Evolutionary conservation across 768 basidiomycete species (phyloP).

Genomic region (Amanita subjunquillea): DNA sequence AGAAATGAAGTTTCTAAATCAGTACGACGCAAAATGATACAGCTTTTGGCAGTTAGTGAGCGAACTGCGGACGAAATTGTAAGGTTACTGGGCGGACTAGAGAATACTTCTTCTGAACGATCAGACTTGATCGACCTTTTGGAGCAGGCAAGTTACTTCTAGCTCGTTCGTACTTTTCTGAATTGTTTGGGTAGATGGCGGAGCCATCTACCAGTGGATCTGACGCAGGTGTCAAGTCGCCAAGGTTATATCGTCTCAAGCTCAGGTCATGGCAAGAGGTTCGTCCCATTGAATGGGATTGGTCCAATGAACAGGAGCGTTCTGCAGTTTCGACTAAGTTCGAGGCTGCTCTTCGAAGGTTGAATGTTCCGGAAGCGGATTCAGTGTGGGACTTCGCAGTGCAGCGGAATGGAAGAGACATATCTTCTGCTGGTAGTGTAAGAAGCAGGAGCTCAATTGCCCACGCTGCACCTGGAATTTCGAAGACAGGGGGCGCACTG

Average conservation of each 20-base stretch:
- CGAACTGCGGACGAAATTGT: slow-evolving; percentile 41
- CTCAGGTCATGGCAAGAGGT: slow-evolving; percentile 55
- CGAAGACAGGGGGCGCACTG: not conserved
- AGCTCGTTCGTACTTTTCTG: not conserved
- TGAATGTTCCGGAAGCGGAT: slow-evolving; percentile 51
- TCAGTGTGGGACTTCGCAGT: slow-evolving; percentile 35
- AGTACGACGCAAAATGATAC: slow-evolving; percentile 38
- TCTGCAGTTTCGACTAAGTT: slow-evolving; percentile 41
- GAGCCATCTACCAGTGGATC: slow-evolving; percentile 27
- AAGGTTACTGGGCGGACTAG: slow-evolving; percentile 33
- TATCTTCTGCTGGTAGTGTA: not conserved
- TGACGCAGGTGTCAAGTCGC: slow-evolving; percentile 23
- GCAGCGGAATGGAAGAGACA: not conserved
- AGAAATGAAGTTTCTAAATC: slow-evolving; percentile 12
- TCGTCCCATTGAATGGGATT: slow-evolving; percentile 54
- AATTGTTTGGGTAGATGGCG: slow-evolving; percentile 31
- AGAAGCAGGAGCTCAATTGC: not conserved
- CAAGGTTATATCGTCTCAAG: slow-evolving; percentile 44
- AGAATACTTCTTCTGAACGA: slow-evolving; percentile 20
- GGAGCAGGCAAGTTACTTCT: slow-evolving; percentile 28
- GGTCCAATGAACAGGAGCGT: slow-evolving; percentile 37
- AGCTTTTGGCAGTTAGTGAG: slow-evolving; percentile 37
- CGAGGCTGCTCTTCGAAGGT: slow-evolving; percentile 31
- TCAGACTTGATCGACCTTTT: slow-evolving; percentile 38
- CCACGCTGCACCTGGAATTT: not conserved